Conservation (phyloP, 106 monocot genomes). For the Hemerocallis citrina region DNA sequence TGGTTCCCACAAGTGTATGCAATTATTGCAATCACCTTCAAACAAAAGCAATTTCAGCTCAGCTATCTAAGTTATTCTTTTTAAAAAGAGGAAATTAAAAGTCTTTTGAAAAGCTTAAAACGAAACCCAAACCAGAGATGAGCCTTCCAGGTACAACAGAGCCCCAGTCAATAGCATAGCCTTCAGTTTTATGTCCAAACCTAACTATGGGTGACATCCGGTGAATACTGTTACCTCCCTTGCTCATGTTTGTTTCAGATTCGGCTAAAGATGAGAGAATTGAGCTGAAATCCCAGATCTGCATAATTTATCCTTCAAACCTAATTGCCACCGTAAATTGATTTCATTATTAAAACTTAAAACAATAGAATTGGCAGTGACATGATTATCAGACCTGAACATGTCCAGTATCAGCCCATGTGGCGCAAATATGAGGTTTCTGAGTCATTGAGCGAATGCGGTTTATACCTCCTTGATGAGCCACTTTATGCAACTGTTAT, state of each 20-base stretch:
- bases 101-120: no score
- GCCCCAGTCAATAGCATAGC: conserved; percentile 96
- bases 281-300: conserved; percentile 90
- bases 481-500: conserved; percentile 68
- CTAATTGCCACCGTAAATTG: no score
- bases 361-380: no score
- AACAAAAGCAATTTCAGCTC: not conserved
- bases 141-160: conserved; percentile 87
- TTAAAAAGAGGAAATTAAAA: no score
- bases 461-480: conserved; percentile 91
- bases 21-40: conserved; percentile 75
- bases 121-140: conserved; percentile 51
- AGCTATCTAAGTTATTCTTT: no score
- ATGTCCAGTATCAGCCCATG: conserved; percentile 86
- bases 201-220: conserved; percentile 45
- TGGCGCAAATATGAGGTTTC: conserved; percentile 82
- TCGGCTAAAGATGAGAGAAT: conserved; percentile 68
- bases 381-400: no score
- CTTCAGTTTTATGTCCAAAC: conserved; percentile 76
- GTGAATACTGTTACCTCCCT: conserved; percentile 37
- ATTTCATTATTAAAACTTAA: no score
- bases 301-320: conserved; percentile 4
- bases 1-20: conserved; percentile 92
- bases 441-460: conserved; percentile 84
- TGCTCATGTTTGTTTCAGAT: conserved; percentile 42